These are phyloP conservation scores for Pelargonium fulgidum DNA, from an alignment of 441 rosid genomes.

Conservation along the genomic window DNA sequence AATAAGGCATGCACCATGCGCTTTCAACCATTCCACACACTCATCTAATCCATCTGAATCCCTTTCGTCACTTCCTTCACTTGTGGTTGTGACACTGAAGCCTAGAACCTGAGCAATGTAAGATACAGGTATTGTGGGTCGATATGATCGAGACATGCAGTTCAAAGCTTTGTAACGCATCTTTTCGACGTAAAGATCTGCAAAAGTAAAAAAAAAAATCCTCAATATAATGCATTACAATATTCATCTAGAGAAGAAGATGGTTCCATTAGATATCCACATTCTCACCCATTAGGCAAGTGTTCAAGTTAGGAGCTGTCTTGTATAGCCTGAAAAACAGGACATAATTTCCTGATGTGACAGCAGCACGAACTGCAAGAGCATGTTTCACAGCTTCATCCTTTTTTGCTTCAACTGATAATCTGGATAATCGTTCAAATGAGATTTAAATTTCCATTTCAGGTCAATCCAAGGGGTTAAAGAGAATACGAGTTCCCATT, in stretches of 20 bases:
- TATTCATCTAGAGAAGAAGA: neutral
- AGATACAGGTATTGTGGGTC: conserved; percentile 76
- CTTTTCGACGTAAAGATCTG: conserved; percentile 91
- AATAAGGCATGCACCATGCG: conserved; percentile 73
- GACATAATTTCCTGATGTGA: conserved; percentile 88
- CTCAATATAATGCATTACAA: conserved; percentile 6
- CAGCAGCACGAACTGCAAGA: conserved; percentile 90
- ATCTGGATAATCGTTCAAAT: conserved; percentile 40
- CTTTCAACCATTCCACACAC: conserved; percentile 83
- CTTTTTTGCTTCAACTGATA: conserved; percentile 62
- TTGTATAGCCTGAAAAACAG: conserved; percentile 80
- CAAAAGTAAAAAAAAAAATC: conserved; percentile 18
- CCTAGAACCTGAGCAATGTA: conserved; percentile 72
- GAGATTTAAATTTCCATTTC: conserved; percentile 13
- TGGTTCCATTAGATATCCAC: neutral
- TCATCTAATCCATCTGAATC: conserved; percentile 55
- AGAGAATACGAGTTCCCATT: neutral
- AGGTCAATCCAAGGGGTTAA: conserved; percentile 2
- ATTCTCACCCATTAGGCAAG: conserved; percentile 80
- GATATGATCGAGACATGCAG: conserved; percentile 84
- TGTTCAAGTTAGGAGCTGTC: conserved; percentile 80
- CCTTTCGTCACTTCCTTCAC: conserved; percentile 48
- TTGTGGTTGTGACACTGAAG: conserved; percentile 31
- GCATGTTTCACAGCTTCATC: conserved; percentile 90
- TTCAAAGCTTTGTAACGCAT: conserved; percentile 88